Evolutionary conservation across 1,139 yeast genomes (phyloP).

Genomic region (Debaryomyces udenii): DNA sequence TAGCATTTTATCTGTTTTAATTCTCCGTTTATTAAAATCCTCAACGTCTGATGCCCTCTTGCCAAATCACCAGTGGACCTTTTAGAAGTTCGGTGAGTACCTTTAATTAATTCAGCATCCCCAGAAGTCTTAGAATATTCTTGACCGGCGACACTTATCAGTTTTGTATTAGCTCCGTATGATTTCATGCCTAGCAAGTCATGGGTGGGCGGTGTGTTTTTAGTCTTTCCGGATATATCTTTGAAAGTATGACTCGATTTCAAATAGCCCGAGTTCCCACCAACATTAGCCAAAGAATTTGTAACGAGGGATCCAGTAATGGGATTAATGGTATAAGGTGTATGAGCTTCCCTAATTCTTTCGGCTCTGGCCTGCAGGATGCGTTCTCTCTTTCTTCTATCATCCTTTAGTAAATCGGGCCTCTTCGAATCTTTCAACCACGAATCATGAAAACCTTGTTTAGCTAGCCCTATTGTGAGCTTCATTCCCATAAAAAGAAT

Average conservation of each 20-base stretch:
- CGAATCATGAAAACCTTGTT: constrained; percentile 33
- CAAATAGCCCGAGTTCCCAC: constrained; percentile 31
- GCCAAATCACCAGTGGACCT: constrained; percentile 46
- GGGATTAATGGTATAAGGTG: constrained; percentile 31
- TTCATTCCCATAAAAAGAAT: constrained; percentile 74
- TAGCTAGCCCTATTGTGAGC: constrained; percentile 55
- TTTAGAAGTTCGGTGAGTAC: constrained; percentile 60
- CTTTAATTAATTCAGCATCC: constrained; percentile 56
- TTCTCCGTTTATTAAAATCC: constrained; percentile 65
- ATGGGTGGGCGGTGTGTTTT: constrained; percentile 36
- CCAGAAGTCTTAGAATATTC: constrained; percentile 33
- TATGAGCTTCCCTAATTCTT: constrained; percentile 44
- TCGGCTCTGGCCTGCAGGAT: constrained; percentile 46
- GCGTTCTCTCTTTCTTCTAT: constrained; percentile 32
- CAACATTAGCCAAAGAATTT: constrained; percentile 16
- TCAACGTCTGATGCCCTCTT: constrained; percentile 58
- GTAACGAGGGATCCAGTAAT: constrained; percentile 22
- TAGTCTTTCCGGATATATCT: constrained; percentile 39
- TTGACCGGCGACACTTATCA: constrained; percentile 20
- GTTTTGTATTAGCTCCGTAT: constrained; percentile 32
- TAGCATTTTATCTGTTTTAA: constrained; percentile 59
- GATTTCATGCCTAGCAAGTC: constrained; percentile 38
- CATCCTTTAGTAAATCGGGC: constrained; percentile 35
- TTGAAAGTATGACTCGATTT: constrained; percentile 40
- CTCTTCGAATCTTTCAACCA: constrained; percentile 48